Conservation (phyloP, 73 alveolate species). For the Paramecium pentaurelia region DNA sequence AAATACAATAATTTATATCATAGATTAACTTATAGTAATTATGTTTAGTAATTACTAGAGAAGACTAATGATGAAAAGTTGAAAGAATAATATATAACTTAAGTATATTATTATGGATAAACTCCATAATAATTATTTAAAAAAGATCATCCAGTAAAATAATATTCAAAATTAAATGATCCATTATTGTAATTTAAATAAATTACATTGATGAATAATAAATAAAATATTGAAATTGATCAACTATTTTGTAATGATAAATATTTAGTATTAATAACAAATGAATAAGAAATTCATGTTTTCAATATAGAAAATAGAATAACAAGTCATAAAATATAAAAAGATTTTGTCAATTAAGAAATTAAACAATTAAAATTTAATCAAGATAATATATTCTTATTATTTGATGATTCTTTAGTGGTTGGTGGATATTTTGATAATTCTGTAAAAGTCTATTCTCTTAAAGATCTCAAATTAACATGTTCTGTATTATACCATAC, state of each 20-base stretch:
- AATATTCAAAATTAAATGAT: not conserved
- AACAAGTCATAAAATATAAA: not conserved
- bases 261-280: not conserved
- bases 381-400: not conserved
- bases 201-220: not conserved
- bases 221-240: not conserved
- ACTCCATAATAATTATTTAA: slow-evolving; percentile 53
- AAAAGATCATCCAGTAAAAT: slow-evolving; percentile 40
- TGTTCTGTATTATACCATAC: not conserved
- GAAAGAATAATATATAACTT: slow-evolving; percentile 39
- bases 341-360: not conserved
- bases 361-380: not conserved
- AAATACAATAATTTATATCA: slow-evolving; percentile 71
- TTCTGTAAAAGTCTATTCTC: not conserved
- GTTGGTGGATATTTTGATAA: not conserved
- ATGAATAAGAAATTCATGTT: not conserved
- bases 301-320: not conserved
- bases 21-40: slow-evolving; percentile 74
- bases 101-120: slow-evolving; percentile 56
- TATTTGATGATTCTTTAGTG: not conserved
- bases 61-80: slow-evolving; percentile 19
- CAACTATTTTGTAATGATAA: not conserved
- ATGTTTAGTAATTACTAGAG: not conserved
- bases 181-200: not conserved
- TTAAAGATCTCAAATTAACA: not conserved